Percentiles rank a stretch among this genome's conserved stretches.
Evolutionary conservation across 2,329 filamentous ascomycete species (phyloP).

Genomic region (Xylaria sp.): DNA sequence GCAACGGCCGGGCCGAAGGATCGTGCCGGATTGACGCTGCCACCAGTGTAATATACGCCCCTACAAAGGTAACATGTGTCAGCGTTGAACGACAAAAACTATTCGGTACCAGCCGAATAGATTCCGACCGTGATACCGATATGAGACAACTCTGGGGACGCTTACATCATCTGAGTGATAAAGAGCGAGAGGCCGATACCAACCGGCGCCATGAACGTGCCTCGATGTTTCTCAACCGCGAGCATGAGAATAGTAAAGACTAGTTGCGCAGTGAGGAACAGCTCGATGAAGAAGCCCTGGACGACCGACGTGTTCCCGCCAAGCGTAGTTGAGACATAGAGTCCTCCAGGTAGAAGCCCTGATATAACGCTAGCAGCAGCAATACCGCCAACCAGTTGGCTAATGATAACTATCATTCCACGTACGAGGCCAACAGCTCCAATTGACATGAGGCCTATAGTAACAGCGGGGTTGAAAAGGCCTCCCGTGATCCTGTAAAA

Average conservation of each 20-base stretch:
- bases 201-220: slow-evolving; percentile 69
- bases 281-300: slow-evolving; percentile 50
- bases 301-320: slow-evolving; percentile 55
- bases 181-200: slow-evolving; percentile 72
- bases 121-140: neutral
- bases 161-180: slow-evolving; percentile 54
- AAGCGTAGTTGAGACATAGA: slow-evolving; percentile 60
- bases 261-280: slow-evolving; percentile 63
- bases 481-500: slow-evolving; percentile 55
- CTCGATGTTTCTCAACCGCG: slow-evolving; percentile 70
- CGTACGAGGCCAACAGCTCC: slow-evolving; percentile 54
- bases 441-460: slow-evolving; percentile 60
- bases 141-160: neutral
- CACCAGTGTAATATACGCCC: slow-evolving; percentile 50
- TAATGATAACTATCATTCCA: slow-evolving; percentile 55
- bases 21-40: slow-evolving; percentile 50
- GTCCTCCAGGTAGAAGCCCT: slow-evolving; percentile 58
- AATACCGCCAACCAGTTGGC: slow-evolving; percentile 62
- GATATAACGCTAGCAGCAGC: slow-evolving; percentile 60
- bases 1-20: slow-evolving; percentile 50
- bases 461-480: slow-evolving; percentile 51
- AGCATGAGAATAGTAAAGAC: slow-evolving; percentile 68
- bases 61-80: slow-evolving; percentile 26
- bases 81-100: slow-evolving; percentile 4
- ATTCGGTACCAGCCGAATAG: slow-evolving; percentile 9